Evolutionary conservation across 2,329 filamentous ascomycete genomes (phyloP).

Genomic region (Juglanconis oblonga): DNA sequence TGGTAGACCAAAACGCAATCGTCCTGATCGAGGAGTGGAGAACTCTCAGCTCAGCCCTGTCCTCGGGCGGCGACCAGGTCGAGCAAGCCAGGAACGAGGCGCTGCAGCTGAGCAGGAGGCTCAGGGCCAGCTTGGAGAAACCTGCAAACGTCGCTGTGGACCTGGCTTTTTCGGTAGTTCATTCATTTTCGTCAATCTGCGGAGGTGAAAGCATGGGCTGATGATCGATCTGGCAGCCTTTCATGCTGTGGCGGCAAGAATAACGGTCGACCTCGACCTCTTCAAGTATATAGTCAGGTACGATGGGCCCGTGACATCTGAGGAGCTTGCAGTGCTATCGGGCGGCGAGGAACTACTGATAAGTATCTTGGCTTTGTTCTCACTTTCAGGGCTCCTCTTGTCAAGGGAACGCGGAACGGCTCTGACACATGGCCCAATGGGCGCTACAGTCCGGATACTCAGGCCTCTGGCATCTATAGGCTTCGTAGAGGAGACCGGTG

Average conservation of each 20-base stretch:
- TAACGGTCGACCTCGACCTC: conserved; percentile 24
- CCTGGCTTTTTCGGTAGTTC: conserved; percentile 18
- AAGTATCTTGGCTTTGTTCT: conserved; percentile 10
- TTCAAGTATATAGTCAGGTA: conserved; percentile 23
- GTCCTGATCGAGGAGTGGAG: conserved; percentile 2
- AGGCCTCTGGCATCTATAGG: conserved; percentile 23
- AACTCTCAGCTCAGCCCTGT: neutral
- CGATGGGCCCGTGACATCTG: conserved; percentile 17
- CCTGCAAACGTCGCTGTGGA: conserved; percentile 19
- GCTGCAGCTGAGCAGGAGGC: conserved; percentile 13
- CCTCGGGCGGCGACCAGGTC: neutral
- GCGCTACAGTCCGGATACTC: conserved; percentile 20
- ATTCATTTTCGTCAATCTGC: too few relatives aligned
- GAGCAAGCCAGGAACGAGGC: conserved; percentile 13
- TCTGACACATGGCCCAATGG: neutral
- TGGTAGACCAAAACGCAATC: neutral
- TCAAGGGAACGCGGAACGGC: neutral
- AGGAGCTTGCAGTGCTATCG: conserved; percentile 21
- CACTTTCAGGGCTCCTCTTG: neutral
- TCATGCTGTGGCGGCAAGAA: conserved; percentile 23
- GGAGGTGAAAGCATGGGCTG: too few relatives aligned
- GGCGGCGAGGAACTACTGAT: conserved; percentile 27
- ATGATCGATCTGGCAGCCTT: conserved; percentile 14
- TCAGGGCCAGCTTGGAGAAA: conserved; percentile 16
- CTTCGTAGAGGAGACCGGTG: conserved; percentile 24